Evolutionary conservation across 495 filamentous ascomycete species (phyloP).

Genomic region (Penicillium goetzii): DNA sequence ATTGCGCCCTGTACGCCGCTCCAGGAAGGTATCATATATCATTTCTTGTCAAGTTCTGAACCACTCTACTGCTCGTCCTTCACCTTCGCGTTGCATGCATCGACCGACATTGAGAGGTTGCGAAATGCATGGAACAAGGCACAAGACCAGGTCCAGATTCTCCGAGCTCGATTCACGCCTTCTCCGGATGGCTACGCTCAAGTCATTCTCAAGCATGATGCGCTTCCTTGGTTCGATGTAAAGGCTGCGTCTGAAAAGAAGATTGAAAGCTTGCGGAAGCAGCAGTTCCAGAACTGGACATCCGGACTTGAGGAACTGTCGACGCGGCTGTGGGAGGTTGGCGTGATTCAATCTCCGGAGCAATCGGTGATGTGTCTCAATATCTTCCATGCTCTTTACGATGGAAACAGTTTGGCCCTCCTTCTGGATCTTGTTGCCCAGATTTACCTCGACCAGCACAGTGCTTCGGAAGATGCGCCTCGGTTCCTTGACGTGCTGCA

Average conservation of each 20-base stretch:
- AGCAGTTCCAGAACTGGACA: conserved; percentile 48
- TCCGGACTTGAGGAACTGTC: conserved; percentile 31
- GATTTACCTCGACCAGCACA: conserved; percentile 35
- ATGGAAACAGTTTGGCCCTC: conserved; percentile 75
- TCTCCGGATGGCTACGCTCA: conserved; percentile 75
- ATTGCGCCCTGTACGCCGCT: conserved; percentile 78
- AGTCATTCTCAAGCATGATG: conserved; percentile 55
- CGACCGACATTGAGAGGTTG: conserved; percentile 48
- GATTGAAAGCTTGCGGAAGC: conserved; percentile 31
- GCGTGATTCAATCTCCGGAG: conserved; percentile 38
- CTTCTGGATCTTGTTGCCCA: conserved; percentile 60
- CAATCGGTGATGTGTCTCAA: conserved; percentile 56
- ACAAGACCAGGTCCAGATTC: conserved; percentile 54
- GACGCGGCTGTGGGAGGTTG: conserved; percentile 47
- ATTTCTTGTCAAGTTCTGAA: conserved; percentile 57
- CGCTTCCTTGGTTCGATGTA: conserved; percentile 53
- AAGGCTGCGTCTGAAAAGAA: conserved; percentile 27
- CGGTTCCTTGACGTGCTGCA: conserved; percentile 48
- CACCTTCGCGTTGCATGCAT: conserved; percentile 51
- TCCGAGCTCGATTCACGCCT: conserved; percentile 67
- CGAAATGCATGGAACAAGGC: conserved; percentile 54
- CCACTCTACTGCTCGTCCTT: conserved; percentile 75
- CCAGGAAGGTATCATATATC: conserved; percentile 78
- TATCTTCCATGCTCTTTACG: conserved; percentile 88
- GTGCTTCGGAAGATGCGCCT: conserved; percentile 10